These are phyloP conservation scores for Flaveria sonorensis DNA, from an alignment of 129 eudicot genomes.

Conservation along the genomic window DNA sequence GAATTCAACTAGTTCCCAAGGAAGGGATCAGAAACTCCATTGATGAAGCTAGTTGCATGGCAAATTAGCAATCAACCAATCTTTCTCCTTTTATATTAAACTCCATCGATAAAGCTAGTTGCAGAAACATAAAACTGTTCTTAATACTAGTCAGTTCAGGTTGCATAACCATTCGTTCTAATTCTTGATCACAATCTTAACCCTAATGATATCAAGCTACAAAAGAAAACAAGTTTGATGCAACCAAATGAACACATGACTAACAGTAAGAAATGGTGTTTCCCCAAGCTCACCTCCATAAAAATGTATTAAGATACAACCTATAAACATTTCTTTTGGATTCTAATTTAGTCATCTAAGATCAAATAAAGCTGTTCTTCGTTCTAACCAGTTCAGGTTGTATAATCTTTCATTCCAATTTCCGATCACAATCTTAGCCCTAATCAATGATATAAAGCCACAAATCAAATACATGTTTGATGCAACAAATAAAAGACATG, in stretches of 20 bases:
- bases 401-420: not conserved
- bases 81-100: not conserved
- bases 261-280: too few relatives aligned
- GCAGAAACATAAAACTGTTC: not conserved
- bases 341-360: too few relatives aligned
- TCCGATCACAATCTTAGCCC: not conserved
- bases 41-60: too few relatives aligned
- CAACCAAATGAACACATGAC: too few relatives aligned
- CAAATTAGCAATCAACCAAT: not conserved
- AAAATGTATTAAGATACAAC: too few relatives aligned
- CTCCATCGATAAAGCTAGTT: not conserved
- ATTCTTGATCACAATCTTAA: not conserved
- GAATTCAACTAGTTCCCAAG: not conserved
- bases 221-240: too few relatives aligned
- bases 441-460: not conserved
- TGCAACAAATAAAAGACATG: too few relatives aligned
- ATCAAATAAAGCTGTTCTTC: not conserved
- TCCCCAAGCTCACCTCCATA: too few relatives aligned
- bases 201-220: not conserved
- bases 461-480: not conserved
- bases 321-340: too few relatives aligned
- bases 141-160: not conserved
- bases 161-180: not conserved
- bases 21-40: not conserved
- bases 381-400: not conserved